Base-by-base conservation (phyloP, 2,329 filamentous ascomycete species). In the Colletotrichum camelliae region DNA sequence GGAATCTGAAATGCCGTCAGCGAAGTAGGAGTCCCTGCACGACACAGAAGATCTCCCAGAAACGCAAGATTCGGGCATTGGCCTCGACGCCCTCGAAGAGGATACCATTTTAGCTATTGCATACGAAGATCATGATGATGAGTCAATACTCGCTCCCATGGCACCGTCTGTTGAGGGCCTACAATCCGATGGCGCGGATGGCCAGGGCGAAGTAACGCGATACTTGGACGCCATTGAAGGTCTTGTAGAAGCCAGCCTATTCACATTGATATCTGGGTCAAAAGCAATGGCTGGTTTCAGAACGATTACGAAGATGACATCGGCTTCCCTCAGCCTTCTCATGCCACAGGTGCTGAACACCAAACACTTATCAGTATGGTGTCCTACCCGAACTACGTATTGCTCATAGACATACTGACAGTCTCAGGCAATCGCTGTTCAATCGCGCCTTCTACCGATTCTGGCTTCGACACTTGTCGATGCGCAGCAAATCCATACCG, bases 391-490 rank as follows among this genome's bases (percentile, higher is more conserved):
- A 13, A 58, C 7, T 18, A 21, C 21, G 37, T 16, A 18, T 18
- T 16, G 31, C 48, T 24, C n/a, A 58, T 10, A 10, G 4, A 39
- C 10, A n/a, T 29, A 39, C 62, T 66, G 31, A 66, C 27, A 66
- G 16, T 8, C 21, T 10, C 24, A 68, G 66, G 66, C n/a, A 29
- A 39, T 68, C 15, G 66, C 48, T 60, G 24, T 52, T 78, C 78
- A 31, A 77, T 82, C 21, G 74, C 74, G n/a, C 79, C 83, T 55
- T 74, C 76, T 4, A 68, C 86, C 35, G 70, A 81, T 48, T 57
- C 84, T 16, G 71, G 69, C 10, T 84, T 84, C 58, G 77, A 83
- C 13, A 67, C 65, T 12, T 79, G 77, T 16, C 74, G 83, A 27
- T n/a, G 39, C 52, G 24, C 24, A 55, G 21, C 80, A 80, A 21